Evolutionary conservation across 2,329 filamentous ascomycete genomes (phyloP), one percentile per base, ranked within the genome.

Genomic region (Penicillium oxalicum): DNA sequence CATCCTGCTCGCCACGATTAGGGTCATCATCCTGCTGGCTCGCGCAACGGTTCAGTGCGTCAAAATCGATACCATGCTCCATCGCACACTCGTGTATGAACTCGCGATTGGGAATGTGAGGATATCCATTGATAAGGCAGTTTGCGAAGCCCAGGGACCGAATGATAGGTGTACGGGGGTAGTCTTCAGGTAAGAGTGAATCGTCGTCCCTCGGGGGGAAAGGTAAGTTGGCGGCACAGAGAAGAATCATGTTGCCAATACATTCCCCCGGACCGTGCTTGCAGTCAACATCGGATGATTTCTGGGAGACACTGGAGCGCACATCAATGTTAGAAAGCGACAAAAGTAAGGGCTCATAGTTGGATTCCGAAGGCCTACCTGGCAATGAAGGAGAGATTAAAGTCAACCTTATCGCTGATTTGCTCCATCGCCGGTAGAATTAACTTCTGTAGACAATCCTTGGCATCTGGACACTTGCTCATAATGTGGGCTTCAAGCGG

Each of bases 401-500:
- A 97, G 74, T 95, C 84, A 53, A 97, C 89, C 68, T 94, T 93
- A 55, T 88, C 81, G 52, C 81, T 77, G 34, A 91, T 79, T 50
- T 81, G 79, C 68, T 89, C 82, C 91, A 98, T 96, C 24, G 84
- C 80, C 0, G 93, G 93, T 12, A 97, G 72, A 25, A 98, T 78
- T 59, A 98, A 73, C 51, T 90, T 75, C 53, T 82, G 81, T 18
- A 98, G 75, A 62, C 91, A 96, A 64, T 88, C 86, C 67, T 78
- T 79, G 2, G 93, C 90, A 70, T 98, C 93, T 0, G 91, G 91
- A 63, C 93, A 98, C 77, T 97, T 96, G 72, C 84, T 88, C 85
- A 97, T 98, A 60, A 97, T 93, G 68, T 97, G 91, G 48, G 89
- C 88, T 68, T 98, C 93, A 2, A 98, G 72, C 4, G 89, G 87